Percentiles rank a stretch among this genome's conserved stretches.
Conservation (phyloP, 257 asterid genomes). For the Nicotiana tabacum region DNA sequence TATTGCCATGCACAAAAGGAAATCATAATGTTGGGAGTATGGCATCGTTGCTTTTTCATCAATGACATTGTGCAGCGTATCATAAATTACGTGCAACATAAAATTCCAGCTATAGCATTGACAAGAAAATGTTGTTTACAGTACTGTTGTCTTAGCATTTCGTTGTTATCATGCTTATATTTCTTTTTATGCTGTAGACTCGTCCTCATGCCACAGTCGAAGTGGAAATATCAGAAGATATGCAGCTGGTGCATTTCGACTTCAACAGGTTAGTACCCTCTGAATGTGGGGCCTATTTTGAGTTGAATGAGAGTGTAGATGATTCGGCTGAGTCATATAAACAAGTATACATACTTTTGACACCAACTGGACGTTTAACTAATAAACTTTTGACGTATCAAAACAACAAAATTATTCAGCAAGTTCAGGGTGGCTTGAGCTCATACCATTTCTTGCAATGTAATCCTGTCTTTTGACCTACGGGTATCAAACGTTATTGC, state of each 20-base stretch:
- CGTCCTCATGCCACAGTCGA: conserved; percentile 99
- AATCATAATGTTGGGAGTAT: not conserved
- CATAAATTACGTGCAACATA: not conserved
- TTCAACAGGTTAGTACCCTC: conserved; percentile 64
- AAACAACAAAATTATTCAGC: not conserved
- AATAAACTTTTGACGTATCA: not conserved
- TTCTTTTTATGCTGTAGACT: conserved; percentile 42
- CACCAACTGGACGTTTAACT: not conserved
- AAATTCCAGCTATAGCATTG: not conserved
- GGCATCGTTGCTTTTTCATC: not conserved
- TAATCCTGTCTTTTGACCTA: not conserved
- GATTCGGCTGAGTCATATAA: not conserved
- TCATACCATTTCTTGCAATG: not conserved
- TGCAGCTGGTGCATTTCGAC: conserved; percentile 99
- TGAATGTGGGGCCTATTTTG: not conserved
- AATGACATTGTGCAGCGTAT: not conserved
- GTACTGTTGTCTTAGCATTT: not conserved
- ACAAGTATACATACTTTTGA: not conserved
- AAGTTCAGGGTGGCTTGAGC: not conserved
- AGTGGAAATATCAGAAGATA: conserved; percentile 99
- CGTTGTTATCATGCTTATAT: conserved; percentile 8
- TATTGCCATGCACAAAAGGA: not conserved
- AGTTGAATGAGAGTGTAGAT: not conserved
- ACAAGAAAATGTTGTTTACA: not conserved
- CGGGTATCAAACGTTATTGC: not conserved